Percentiles rank a stretch among this genome's conserved stretches.
These are phyloP conservation scores for Wickerhamiella azyma DNA, from an alignment of 805 yeast species.

Conservation along the genomic window DNA sequence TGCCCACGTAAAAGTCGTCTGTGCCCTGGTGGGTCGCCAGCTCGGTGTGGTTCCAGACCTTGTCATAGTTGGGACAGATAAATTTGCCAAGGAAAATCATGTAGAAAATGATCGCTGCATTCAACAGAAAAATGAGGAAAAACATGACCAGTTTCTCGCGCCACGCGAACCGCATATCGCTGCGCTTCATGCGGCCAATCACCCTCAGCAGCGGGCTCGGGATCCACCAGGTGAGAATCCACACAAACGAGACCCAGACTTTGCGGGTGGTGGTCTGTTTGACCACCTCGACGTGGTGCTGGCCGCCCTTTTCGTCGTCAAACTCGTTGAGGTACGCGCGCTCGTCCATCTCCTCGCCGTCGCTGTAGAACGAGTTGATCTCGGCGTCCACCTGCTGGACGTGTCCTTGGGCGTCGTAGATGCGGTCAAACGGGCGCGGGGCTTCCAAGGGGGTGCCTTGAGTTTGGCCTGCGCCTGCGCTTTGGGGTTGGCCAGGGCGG, in stretches of 20 bases:
- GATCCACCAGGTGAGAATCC: constrained; percentile 31
- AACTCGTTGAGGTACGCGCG: constrained; percentile 18
- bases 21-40: constrained; percentile 27
- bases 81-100: constrained; percentile 30
- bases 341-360: constrained; percentile 20
- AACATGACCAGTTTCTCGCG: constrained; percentile 30
- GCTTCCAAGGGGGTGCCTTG: background rate
- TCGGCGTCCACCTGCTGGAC: constrained; percentile 13
- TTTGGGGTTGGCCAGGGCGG: too few species aligned
- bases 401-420: constrained; percentile 9
- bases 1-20: constrained; percentile 27
- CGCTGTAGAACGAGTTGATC: constrained; percentile 15
- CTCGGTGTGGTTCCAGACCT: constrained; percentile 29
- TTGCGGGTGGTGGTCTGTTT: constrained; percentile 23
- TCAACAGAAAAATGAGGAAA: constrained; percentile 25
- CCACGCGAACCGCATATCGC: constrained; percentile 32
- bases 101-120: constrained; percentile 29
- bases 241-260: constrained; percentile 28
- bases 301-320: constrained; percentile 24
- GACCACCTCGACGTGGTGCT: constrained; percentile 23
- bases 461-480: too few species aligned
- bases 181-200: constrained; percentile 28
- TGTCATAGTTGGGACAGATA: constrained; percentile 30
- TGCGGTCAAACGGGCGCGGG: constrained; percentile 1
- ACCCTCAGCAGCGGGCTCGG: constrained; percentile 26